Percentiles rank a stretch among this genome's conserved stretches.
Conservation (phyloP, 306 rosid species). For the Cucumis melo region DNA sequence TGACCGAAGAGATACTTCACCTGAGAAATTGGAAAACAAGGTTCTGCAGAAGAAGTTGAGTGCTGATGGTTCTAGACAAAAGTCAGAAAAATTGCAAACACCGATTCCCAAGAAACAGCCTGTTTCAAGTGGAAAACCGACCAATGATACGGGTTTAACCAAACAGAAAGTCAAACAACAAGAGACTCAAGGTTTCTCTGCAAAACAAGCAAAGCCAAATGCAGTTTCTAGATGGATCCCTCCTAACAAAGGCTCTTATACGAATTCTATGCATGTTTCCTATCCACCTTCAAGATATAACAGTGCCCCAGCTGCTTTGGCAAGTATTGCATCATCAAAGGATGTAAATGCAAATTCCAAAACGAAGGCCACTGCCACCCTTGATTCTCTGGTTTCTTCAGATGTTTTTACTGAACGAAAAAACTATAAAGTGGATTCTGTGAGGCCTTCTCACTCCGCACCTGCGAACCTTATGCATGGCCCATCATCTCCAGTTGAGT, state of each 20-base stretch:
- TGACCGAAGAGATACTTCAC: slow-evolving; percentile 36
- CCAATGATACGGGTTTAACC: slow-evolving; percentile 30
- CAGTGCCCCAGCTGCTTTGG: slow-evolving; percentile 57
- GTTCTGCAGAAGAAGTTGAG: slow-evolving; percentile 22
- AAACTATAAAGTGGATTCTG: slow-evolving; percentile 23
- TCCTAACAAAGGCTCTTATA: slow-evolving; percentile 71
- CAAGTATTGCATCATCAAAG: slow-evolving; percentile 25
- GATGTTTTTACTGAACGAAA: slow-evolving; percentile 35
- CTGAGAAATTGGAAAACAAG: slow-evolving; percentile 35
- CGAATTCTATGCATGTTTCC: slow-evolving; percentile 70
- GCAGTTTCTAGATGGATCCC: slow-evolving; percentile 84
- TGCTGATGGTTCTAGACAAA: slow-evolving; percentile 43
- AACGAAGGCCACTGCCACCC: slow-evolving; percentile 24
- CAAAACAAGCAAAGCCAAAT: slow-evolving; percentile 68
- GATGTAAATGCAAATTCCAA: slow-evolving; percentile 42
- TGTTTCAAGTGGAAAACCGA: slow-evolving; percentile 27
- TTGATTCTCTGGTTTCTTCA: slow-evolving; percentile 14
- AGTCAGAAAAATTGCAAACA: slow-evolving; percentile 43
- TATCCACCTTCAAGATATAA: slow-evolving; percentile 83
- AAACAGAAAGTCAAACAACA: slow-evolving; percentile 60
- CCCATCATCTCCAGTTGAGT: slow-evolving; percentile 19
- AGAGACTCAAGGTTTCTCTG: slow-evolving; percentile 45
- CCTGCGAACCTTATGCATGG: slow-evolving; percentile 29
- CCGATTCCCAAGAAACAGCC: slow-evolving; percentile 40
- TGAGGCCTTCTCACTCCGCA: slow-evolving; percentile 35